Conservation (phyloP, 306 rosid genomes). For the Astragalus glycyphyllos region DNA sequence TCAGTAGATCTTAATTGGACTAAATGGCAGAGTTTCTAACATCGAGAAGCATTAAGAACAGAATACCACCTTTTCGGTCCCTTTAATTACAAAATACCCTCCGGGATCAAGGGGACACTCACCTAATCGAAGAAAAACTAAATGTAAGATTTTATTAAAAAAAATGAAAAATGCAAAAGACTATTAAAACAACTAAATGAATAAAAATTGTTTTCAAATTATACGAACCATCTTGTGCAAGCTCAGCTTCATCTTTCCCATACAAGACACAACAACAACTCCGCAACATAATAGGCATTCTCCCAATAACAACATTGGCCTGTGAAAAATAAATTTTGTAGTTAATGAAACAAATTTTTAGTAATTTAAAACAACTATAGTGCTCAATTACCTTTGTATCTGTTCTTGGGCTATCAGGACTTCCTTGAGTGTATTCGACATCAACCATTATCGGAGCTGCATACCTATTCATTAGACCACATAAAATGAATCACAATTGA, state of each 20-base stretch:
- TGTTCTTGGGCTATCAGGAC: constrained; percentile 47
- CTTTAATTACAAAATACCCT: constrained; percentile 89
- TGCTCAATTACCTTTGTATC: constrained; percentile 54
- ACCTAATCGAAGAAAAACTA: constrained; percentile 52
- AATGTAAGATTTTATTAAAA: constrained; percentile 10
- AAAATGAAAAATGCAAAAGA: background rate
- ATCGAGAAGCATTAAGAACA: constrained; percentile 29
- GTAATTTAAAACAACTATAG: constrained; percentile 33
- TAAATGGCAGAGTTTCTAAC: constrained; percentile 6
- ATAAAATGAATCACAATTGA: constrained; percentile 12
- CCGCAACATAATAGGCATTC: constrained; percentile 90
- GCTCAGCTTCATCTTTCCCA: constrained; percentile 83
- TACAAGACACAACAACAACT: constrained; percentile 75
- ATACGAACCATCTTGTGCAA: constrained; percentile 77
- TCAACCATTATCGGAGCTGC: constrained; percentile 77
- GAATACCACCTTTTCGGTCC: constrained; percentile 85
- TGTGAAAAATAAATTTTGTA: constrained; percentile 37
- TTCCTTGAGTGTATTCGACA: constrained; percentile 69
- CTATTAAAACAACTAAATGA: background rate
- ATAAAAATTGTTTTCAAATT: background rate
- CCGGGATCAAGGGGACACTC: constrained; percentile 99
- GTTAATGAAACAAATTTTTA: constrained; percentile 17
- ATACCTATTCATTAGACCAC: constrained; percentile 58
- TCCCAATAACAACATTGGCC: constrained; percentile 65
- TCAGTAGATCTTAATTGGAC: constrained; percentile 15